A percentile compares a stretch with the other conserved stretches of the same genome.
Evolutionary conservation across 768 basidiomycete genomes (phyloP).

Genomic region (Rhodotorula diobovata): DNA sequence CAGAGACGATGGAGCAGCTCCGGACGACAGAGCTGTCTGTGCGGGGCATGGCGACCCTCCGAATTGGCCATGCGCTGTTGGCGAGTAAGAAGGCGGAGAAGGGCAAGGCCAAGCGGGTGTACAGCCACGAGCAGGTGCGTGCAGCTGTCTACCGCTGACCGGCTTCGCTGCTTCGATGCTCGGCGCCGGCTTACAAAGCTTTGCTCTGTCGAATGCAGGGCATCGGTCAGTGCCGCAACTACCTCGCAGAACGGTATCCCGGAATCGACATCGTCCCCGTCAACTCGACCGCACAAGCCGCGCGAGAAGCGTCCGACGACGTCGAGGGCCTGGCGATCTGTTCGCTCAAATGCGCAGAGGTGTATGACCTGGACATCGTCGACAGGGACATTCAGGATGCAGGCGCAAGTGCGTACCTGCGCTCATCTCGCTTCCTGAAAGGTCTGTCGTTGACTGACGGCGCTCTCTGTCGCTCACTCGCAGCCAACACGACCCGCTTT

Average conservation of each 20-base stretch:
- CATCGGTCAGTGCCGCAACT: conserved; percentile 38
- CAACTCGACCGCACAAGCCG: conserved; percentile 40
- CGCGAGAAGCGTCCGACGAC: conserved; percentile 21
- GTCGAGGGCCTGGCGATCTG: conserved; percentile 37
- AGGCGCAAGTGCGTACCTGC: conserved; percentile 18
- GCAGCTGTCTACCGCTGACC: too few species aligned
- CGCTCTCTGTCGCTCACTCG: too few species aligned
- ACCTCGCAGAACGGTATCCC: conserved; percentile 28
- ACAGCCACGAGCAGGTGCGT: conserved; percentile 42
- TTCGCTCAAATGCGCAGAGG: conserved; percentile 39
- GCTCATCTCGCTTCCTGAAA: too few species aligned
- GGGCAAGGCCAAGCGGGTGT: conserved; percentile 29
- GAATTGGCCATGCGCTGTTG: conserved; percentile 41
- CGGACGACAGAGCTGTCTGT: conserved; percentile 25
- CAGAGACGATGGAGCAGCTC: conserved; percentile 35
- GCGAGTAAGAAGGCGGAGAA: background rate
- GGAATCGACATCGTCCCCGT: conserved; percentile 19
- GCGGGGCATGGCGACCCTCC: conserved; percentile 23
- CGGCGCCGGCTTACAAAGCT: too few species aligned
- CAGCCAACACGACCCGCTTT: conserved; percentile 40
- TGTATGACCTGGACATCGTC: conserved; percentile 35
- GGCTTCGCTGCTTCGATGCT: background rate
- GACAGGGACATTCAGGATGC: conserved; percentile 42
- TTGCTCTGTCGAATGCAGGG: conserved; percentile 22
- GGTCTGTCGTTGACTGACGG: background rate